These are phyloP conservation scores for Lecanicillium sp. DNA, from an alignment of 2,329 filamentous ascomycete species.

Conservation along the genomic window DNA sequence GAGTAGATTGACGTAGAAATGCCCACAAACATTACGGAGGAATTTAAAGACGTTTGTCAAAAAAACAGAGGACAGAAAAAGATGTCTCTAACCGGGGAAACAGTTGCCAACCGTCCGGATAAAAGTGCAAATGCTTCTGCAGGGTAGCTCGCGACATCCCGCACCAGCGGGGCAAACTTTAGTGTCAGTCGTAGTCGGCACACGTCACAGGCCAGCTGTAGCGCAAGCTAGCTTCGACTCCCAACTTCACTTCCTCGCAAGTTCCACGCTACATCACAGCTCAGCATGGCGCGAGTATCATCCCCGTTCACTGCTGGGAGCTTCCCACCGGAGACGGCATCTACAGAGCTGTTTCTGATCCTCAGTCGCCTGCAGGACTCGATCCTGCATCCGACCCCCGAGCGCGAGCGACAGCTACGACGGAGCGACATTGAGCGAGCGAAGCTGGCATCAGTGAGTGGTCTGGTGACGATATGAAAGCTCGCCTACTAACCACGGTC, in stretches of 20 bases:
- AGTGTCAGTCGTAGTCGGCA: neutral
- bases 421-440: conserved; percentile 60
- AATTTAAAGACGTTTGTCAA: no score
- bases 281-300: conserved; percentile 9
- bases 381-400: conserved; percentile 55
- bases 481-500: conserved; percentile 24
- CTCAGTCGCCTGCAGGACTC: conserved; percentile 60
- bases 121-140: no score
- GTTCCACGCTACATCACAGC: neutral
- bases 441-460: conserved; percentile 34
- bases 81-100: no score
- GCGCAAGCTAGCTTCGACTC: neutral
- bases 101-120: no score
- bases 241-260: neutral
- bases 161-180: neutral
- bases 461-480: conserved; percentile 32
- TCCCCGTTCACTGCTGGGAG: neutral
- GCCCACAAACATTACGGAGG: no score
- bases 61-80: no score
- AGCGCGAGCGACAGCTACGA: conserved; percentile 51
- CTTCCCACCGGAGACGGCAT: conserved; percentile 21
- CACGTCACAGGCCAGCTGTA: conserved; percentile 1
- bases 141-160: neutral
- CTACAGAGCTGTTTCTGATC: conserved; percentile 54
- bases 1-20: no score